Conservation (phyloP, 2,329 filamentous ascomycete species). For the Dactylellina cionopaga region DNA sequence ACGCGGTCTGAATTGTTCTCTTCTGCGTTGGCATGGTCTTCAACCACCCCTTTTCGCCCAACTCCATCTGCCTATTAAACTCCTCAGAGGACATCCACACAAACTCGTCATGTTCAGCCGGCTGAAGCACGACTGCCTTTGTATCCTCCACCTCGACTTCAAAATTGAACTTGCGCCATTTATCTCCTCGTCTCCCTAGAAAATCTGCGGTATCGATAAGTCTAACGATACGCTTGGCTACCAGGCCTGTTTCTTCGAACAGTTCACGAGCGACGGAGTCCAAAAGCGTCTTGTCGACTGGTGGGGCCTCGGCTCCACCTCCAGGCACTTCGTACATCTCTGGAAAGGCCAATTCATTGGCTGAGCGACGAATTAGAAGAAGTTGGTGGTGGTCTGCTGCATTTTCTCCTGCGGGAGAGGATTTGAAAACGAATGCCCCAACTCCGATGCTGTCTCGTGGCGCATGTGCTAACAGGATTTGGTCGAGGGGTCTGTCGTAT, state of each 20-base stretch:
- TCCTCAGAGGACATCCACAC: slow-evolving; percentile 52
- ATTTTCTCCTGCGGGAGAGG: slow-evolving; percentile 9
- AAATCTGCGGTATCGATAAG: slow-evolving; percentile 59
- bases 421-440: slow-evolving; percentile 29
- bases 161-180: slow-evolving; percentile 55
- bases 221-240: slow-evolving; percentile 62
- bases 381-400: slow-evolving; percentile 55
- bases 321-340: slow-evolving; percentile 66
- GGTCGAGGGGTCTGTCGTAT: slow-evolving; percentile 24
- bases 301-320: slow-evolving; percentile 62
- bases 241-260: slow-evolving; percentile 66
- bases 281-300: slow-evolving; percentile 64
- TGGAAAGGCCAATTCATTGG: slow-evolving; percentile 60
- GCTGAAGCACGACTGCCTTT: slow-evolving; percentile 41
- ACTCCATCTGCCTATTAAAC: slow-evolving; percentile 6
- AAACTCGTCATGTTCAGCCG: slow-evolving; percentile 54
- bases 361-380: slow-evolving; percentile 63
- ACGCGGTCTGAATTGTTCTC: slow-evolving; percentile 22
- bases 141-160: slow-evolving; percentile 54
- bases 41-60: slow-evolving; percentile 32
- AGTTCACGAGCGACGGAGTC: slow-evolving; percentile 66
- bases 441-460: slow-evolving; percentile 34
- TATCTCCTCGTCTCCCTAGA: slow-evolving; percentile 31
- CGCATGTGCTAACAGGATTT: slow-evolving; percentile 26
- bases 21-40: slow-evolving; percentile 35